Evolutionary conservation across 306 rosid species (phyloP).

Genomic region (Astragalus membranaceus): DNA sequence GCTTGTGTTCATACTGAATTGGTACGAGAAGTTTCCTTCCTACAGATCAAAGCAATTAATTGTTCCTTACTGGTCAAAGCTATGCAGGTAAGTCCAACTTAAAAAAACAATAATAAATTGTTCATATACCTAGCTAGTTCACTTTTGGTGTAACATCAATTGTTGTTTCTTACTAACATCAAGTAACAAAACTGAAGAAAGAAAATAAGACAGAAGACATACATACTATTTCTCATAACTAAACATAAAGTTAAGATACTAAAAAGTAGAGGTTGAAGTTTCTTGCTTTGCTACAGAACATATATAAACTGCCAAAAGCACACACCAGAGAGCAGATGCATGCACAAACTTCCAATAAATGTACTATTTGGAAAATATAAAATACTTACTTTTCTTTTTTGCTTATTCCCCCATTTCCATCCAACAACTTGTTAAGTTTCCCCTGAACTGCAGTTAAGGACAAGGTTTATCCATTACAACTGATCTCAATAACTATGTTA

Average conservation of each 20-base stretch:
- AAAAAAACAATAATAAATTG: neutral
- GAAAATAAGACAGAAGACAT: slow-evolving; percentile 1
- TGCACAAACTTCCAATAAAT: slow-evolving; percentile 23
- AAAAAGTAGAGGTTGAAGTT: slow-evolving; percentile 1
- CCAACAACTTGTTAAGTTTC: slow-evolving; percentile 89
- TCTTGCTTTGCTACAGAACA: slow-evolving; percentile 7
- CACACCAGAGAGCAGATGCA: slow-evolving; percentile 5
- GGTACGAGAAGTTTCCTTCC: slow-evolving; percentile 79
- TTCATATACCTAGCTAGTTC: too few species aligned
- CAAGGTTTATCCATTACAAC: slow-evolving; percentile 27
- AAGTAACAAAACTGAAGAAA: slow-evolving; percentile 5
- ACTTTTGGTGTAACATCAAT: too few species aligned
- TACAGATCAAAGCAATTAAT: slow-evolving; percentile 49
- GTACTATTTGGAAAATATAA: slow-evolving; percentile 8
- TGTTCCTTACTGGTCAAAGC: slow-evolving; percentile 90
- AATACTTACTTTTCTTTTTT: slow-evolving; percentile 79
- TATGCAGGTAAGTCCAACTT: slow-evolving; percentile 62
- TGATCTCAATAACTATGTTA: slow-evolving; percentile 14
- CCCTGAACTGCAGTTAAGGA: slow-evolving; percentile 71
- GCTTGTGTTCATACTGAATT: slow-evolving; percentile 56
- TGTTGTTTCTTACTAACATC: too few species aligned
- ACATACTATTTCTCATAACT: slow-evolving; percentile 2
- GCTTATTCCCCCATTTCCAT: slow-evolving; percentile 91
- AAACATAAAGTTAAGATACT: slow-evolving; percentile 1
- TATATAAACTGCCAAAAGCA: slow-evolving; percentile 14